Base-by-base conservation (phyloP, 768 basidiomycete genomes). In the Gyrodon lividus region DNA sequence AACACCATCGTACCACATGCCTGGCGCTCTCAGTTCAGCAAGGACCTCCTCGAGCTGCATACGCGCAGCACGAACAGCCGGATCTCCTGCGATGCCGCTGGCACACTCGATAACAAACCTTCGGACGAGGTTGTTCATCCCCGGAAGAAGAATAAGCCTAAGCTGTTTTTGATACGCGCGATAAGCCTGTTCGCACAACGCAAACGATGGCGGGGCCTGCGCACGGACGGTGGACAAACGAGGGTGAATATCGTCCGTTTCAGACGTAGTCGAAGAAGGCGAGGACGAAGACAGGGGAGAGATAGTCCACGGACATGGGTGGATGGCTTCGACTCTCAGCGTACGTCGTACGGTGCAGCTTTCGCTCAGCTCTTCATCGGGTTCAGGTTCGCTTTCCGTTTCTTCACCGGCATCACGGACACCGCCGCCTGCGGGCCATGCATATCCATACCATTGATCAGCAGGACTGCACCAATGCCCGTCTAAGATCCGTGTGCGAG, bases 401-500 rank as follows among this genome's bases (percentile, higher is more conserved):
- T 67, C 65, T 22, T 64, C 59, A 19, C 59, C 60, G 2, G 48
- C 48, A 22, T 58, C 66, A 40, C 60, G 53, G 50, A 65, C 51
- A 73, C 75, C 39, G 51, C 70, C 45, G 52, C 62, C 49, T 65
- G 69, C 57, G 66, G 72, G 47, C 77, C 78, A 26, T 63, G 73
- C 51, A 69, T 75, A 63, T 9, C 70, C 67, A 45, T 81, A 87
- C 78, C 79, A 89, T 41, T 81, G 74, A 63, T 91, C 89, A 0
- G 82, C 85, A 9, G 88, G 89, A 44, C 78, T 84, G 39, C 83
- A 67, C 88, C 89, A 91, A 58, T 82, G 77, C 3, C 89, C 89
- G 49, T 91, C 87, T 17, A 90, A 67, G 43, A 91, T 83, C 42
- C 87, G 71, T 19, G 74, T 76, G 30, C 89, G 74, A 5, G 85